Evolutionary conservation across 352 stramenopile species (phyloP), one percentile per base, ranked within the genome.

Genomic region (Globisporangium parvum): DNA sequence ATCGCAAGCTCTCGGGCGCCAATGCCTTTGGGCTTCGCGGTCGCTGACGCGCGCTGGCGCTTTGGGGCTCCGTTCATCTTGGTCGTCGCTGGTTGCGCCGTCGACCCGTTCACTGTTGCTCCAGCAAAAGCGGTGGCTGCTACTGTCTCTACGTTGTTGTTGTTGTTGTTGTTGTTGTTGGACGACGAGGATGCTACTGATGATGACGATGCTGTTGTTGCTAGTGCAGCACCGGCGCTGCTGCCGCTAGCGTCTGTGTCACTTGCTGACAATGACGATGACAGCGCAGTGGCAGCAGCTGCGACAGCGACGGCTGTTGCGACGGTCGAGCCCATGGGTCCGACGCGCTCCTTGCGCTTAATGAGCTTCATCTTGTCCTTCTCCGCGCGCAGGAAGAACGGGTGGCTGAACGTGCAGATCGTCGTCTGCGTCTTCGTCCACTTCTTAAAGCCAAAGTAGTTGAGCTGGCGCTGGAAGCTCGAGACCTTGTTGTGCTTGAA

Each of bases 401-500:
- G 79, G 46, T 87, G 79, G 59, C 75, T 87, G 56, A 87, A 89
- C 8, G 79, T 89, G 44, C 79, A 89, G 47, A 85, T 71, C 45
- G 79, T 81, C 20, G 79, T 87, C 65, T 89, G 77, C 15, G 77
- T 89, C 62, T 89, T 89, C 56, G 77, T 89, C 79, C 77, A 87
- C 57, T 90, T 90, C 50, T 89, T 88, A 49, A 89, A 89, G 17
- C 79, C 79, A 71, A 89, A 89, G 61, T 89, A 89, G 62, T 89
- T 89, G 41, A 89, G 60, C 62, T 89, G 79, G 18, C 79, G 56
- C 69, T 89, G 79, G 60, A 89, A 89, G 53, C 77, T 87, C 49
- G 79, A 86, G 0, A 89, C 77, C 61, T 89, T 89, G 67, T 87
- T 87, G 66, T 89, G 79, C 53, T 87, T 89, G 53, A 89, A 89